These are phyloP conservation scores for Trametes sp. DNA, from an alignment of 1,284 basidiomycete species.

Conservation along the genomic window DNA sequence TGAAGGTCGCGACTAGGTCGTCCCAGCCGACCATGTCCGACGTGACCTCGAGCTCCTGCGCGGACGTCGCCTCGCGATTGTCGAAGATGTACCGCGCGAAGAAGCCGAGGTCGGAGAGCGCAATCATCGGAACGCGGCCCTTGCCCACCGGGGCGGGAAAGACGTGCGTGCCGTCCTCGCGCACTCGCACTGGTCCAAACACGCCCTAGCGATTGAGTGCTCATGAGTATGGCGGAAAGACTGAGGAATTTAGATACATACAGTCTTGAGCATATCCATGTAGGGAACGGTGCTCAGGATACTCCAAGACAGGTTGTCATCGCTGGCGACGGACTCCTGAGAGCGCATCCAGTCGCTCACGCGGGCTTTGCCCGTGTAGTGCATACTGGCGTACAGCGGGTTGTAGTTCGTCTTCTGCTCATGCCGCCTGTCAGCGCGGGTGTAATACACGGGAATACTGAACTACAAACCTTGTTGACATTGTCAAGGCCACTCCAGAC, in stretches of 20 bases:
- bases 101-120: conserved; percentile 44
- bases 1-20: conserved; percentile 51
- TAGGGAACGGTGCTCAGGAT: conserved; percentile 53
- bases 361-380: conserved; percentile 51
- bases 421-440: not conserved
- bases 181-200: conserved; percentile 39
- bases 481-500: conserved; percentile 58
- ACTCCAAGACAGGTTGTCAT: conserved; percentile 49
- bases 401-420: conserved; percentile 46
- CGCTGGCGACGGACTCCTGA: conserved; percentile 49
- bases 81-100: conserved; percentile 51
- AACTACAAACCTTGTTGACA: conserved; percentile 48
- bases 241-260: conserved; percentile 32
- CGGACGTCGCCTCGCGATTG: conserved; percentile 49
- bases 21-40: conserved; percentile 54
- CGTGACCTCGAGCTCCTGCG: conserved; percentile 50
- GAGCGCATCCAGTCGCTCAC: conserved; percentile 52
- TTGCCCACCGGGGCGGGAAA: conserved; percentile 34
- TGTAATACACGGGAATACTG: no score
- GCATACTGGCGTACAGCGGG: conserved; percentile 40
- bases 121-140: conserved; percentile 41
- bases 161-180: conserved; percentile 40
- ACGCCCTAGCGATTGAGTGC: conserved; percentile 21
- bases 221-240: not conserved
- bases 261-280: conserved; percentile 52